phyloP scores from a whole-genome alignment of 2,329 filamentous ascomycete genomes.

The Pseudogymnoascus sp. region DNA sequence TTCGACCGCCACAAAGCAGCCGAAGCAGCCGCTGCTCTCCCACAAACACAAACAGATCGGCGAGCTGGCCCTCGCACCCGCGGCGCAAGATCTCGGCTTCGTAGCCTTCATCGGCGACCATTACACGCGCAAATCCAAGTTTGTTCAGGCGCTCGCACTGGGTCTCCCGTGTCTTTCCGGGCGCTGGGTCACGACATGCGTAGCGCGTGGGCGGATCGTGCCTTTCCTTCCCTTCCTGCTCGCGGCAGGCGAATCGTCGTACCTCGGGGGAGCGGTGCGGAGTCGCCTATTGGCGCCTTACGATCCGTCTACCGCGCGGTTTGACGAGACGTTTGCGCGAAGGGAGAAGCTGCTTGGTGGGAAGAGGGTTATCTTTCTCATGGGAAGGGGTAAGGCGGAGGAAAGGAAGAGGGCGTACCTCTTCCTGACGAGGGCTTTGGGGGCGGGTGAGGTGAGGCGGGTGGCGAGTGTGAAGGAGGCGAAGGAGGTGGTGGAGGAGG shows the following conservation, averaged over 20 bases:
- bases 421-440: constrained; percentile 72
- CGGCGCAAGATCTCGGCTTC: constrained; percentile 57
- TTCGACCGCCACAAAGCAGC: constrained; percentile 8
- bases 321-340: constrained; percentile 47
- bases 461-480: constrained; percentile 61
- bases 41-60: constrained; percentile 2
- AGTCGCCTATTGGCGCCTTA: constrained; percentile 62
- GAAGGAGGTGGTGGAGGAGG: constrained; percentile 41
- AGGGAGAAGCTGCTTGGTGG: constrained; percentile 57
- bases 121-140: constrained; percentile 81
- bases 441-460: constrained; percentile 56
- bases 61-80: constrained; percentile 37
- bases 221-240: constrained; percentile 78
- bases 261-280: constrained; percentile 66
- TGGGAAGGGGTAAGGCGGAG: constrained; percentile 52
- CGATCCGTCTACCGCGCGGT: constrained; percentile 44
- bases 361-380: constrained; percentile 64
- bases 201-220: constrained; percentile 51
- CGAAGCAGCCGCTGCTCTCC: constrained; percentile 12
- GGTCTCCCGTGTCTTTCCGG: constrained; percentile 78
- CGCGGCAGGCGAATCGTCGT: constrained; percentile 70
- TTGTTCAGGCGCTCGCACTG: constrained; percentile 87
- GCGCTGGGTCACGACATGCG: constrained; percentile 70
- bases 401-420: constrained; percentile 63
- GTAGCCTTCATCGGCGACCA: constrained; percentile 77